Evolutionary conservation across 768 basidiomycete species (phyloP), one percentile per base, ranked within the genome.

Genomic region (Suillus brevipes): DNA sequence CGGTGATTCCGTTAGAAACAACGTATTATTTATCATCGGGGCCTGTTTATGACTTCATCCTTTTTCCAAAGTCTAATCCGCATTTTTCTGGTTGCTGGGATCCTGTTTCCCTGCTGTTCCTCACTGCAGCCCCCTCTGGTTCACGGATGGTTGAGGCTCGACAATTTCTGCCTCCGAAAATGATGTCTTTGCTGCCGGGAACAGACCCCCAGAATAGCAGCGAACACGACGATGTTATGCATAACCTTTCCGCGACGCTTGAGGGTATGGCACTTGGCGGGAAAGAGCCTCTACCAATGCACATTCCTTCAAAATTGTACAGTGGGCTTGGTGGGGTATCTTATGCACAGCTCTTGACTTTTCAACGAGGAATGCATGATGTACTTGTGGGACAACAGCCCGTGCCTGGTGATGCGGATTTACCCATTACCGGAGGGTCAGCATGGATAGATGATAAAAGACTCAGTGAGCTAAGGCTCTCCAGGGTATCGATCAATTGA

Each of bases 1-100:
- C 89, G 8, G 75, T 90, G 1, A 69, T 77, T 9, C 81, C 85
- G 0, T 72, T 75, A 13, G 79, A 84, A 65, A 75, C 82, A 1
- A 85, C 82, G 62, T 84, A 87, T 66, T 93, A 92, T 69, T 77
- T 81, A 16, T 85, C 88, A 0, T 71, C 76, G 10, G 84, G 86
- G 1, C 78, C 85, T 0, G 82, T 88, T 9, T 92, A 95, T 71
- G 94, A 97, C 71, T 94, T 91, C 73, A 74, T 91, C 23, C 82
- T 95, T 23, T 72, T 94, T n/a, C 90, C 94, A 2, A 82, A 84
- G 56, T 78, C 81, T 10, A 89, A 73, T 60, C 92, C 92, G 5
- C 89, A 94, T 75, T 90, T 89, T 73, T 76, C 80, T 45, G 84
- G 88, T 4, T 77, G 83, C 13, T 88, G 82, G 72, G 91, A 95